Evolutionary conservation across 2,329 filamentous ascomycete species (phyloP), one percentile per base, ranked within the genome.

Genomic region (Xylariaceae sp.): DNA sequence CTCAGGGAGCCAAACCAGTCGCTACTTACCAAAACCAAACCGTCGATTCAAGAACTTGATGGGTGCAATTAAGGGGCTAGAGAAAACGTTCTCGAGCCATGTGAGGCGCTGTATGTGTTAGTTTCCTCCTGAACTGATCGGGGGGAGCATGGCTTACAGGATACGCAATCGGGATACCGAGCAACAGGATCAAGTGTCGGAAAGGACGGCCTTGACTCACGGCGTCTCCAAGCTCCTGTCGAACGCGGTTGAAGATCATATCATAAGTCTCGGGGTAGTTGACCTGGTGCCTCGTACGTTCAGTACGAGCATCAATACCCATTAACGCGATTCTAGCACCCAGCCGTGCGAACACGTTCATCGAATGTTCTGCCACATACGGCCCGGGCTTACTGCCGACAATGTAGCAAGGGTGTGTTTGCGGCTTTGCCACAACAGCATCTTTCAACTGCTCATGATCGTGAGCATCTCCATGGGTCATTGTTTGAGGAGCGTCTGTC

Each of bases 61-160:
- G 0, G 90, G 89, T 0, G 85, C 89, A 58, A 96, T 90, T 18
- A 96, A 53, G 1, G 91, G 90, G 46, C 88, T 94, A 13, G 78
- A 78, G 53, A 97, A 79, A 43, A 96, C 86, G 57, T 95, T 96
- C 62, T 97, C 91, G 4, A 96, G 74, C 91, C 91, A 96, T n/a
- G 90, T 93, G 40, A 96, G 74, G 53, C 91, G 88, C 75, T 81
- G 49, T 6, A 29, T 3, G 9, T 4, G 17, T 2, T 73, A 74
- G 49, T 78, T 4, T 26, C 22, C 11, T 26, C 22, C 11, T 37
- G 15, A 39, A 59, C 76, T 17, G 15, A 7, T 6, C 13, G 13
- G 6, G 7, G 30, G 15, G 28, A 29, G 9, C 16, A 7, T 8
- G 13, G 15, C 33, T 59, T 67, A 83, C 79, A 47, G 87, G 87